phyloP scores from a whole-genome alignment of 2,329 filamentous ascomycete species.

The Ophioceras dolichostomum region DNA sequence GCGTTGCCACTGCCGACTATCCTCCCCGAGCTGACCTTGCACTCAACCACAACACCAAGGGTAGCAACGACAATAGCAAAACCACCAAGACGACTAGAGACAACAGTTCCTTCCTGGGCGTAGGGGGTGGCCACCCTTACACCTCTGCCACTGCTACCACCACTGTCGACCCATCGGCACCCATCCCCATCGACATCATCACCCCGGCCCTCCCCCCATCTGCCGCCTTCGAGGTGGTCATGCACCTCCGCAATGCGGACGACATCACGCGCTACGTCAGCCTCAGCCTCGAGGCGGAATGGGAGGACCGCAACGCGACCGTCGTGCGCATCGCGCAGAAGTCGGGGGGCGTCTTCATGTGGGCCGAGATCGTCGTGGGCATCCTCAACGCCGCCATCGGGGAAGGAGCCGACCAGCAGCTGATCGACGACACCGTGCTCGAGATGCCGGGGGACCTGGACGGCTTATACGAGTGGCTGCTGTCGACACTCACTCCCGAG shows the following conservation, averaged over 20 bases:
- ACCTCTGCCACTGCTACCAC: no score
- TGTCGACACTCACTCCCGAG: constrained; percentile 15
- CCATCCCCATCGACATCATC: no score
- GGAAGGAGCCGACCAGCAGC: constrained; percentile 18
- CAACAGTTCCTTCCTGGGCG: no score
- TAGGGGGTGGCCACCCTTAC: no score
- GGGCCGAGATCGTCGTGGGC: constrained; percentile 22
- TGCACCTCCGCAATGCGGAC: constrained; percentile 18
- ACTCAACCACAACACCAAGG: no score
- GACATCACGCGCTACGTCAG: constrained; percentile 19
- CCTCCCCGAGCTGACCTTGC: no score
- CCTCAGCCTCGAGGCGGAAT: constrained; percentile 17
- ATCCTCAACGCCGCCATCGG: constrained; percentile 21
- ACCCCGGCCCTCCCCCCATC: constrained; percentile 5
- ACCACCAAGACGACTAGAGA: no score
- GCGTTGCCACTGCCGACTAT: constrained; percentile 14
- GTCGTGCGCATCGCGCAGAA: constrained; percentile 15
- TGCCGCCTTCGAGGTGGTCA: constrained; percentile 14
- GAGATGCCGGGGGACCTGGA: constrained; percentile 18
- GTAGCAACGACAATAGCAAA: no score
- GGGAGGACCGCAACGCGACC: constrained; percentile 16
- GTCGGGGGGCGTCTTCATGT: constrained; percentile 18
- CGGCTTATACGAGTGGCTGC: constrained; percentile 21
- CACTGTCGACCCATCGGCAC: no score
- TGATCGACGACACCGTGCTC: constrained; percentile 19